A percentile compares a stretch with the other conserved stretches of the same genome.
phyloP scores from a whole-genome alignment of 345 rosid genomes.

The Syzygium grande region DNA sequence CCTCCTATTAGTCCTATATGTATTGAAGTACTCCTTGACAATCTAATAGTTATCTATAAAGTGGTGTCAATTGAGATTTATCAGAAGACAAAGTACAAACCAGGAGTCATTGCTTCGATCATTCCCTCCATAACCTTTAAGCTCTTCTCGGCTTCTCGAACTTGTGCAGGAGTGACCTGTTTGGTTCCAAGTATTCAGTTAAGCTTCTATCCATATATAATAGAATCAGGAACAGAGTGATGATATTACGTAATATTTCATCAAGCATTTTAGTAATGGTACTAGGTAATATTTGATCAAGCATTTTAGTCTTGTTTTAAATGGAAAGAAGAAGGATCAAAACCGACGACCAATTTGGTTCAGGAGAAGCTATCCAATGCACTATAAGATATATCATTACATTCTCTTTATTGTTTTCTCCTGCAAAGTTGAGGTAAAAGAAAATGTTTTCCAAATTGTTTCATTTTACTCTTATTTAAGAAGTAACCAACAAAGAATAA shows the following conservation, averaged over 20 bases:
- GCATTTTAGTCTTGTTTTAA: background rate
- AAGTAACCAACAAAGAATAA: background rate
- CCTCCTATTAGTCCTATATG: background rate
- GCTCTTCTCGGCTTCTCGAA: conserved; percentile 94
- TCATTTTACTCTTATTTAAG: background rate
- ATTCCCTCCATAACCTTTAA: conserved; percentile 77
- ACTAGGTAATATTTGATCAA: background rate
- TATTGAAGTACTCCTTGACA: background rate
- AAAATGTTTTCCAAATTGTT: background rate
- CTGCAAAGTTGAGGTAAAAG: background rate
- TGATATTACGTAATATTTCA: background rate
- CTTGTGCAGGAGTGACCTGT: conserved; percentile 85
- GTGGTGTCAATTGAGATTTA: background rate
- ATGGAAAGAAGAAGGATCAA: background rate
- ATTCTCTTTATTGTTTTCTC: background rate
- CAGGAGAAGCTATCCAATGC: background rate
- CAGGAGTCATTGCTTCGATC: conserved; percentile 96
- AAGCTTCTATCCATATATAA: conserved; percentile 1
- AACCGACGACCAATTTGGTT: background rate
- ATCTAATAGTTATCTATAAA: background rate
- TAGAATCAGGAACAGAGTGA: background rate
- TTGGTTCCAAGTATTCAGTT: background rate
- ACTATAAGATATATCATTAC: background rate
- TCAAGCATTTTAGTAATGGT: background rate
- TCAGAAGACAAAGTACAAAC: conserved; percentile 14